Evolutionary conservation across 805 yeast genomes (phyloP).

Genomic region (Lipomyces yamanashiensis): DNA sequence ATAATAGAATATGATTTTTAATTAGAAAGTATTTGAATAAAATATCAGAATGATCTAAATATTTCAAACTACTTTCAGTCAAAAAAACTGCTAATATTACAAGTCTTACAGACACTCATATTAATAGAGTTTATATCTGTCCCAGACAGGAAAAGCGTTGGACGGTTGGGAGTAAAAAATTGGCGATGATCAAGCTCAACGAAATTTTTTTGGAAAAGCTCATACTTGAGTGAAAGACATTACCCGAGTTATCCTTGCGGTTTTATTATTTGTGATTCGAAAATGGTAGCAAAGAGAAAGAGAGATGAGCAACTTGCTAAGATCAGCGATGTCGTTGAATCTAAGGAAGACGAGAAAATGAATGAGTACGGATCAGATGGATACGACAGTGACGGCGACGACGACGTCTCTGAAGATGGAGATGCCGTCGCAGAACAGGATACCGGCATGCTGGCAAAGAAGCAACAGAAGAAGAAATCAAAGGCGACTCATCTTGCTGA

Average conservation of each 20-base stretch:
- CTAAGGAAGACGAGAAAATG: not conserved
- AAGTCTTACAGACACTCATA: too few relatives aligned
- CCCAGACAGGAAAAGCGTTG: constrained; percentile 17
- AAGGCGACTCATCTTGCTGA: constrained; percentile 47
- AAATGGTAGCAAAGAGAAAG: constrained; percentile 26
- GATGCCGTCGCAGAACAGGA: not conserved
- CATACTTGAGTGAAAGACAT: not conserved
- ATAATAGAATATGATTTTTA: too few relatives aligned
- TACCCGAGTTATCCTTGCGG: not conserved
- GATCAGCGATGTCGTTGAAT: not conserved
- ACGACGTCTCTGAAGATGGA: constrained; percentile 30
- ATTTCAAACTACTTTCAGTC: too few relatives aligned
- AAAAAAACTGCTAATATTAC: too few relatives aligned
- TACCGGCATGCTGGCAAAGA: constrained; percentile 1
- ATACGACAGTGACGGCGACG: constrained; percentile 44
- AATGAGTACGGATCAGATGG: constrained; percentile 39
- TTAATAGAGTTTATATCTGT: not conserved
- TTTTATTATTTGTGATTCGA: not conserved
- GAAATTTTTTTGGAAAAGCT: not conserved
- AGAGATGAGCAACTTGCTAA: constrained; percentile 5
- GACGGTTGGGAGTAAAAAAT: constrained; percentile 30
- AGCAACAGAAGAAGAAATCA: constrained; percentile 9
- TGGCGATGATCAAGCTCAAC: not conserved
- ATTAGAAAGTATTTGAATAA: too few relatives aligned
- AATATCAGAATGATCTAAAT: too few relatives aligned